Evolutionary conservation across 768 basidiomycete genomes (phyloP).

Genomic region (Plicaturopsis crispa): DNA sequence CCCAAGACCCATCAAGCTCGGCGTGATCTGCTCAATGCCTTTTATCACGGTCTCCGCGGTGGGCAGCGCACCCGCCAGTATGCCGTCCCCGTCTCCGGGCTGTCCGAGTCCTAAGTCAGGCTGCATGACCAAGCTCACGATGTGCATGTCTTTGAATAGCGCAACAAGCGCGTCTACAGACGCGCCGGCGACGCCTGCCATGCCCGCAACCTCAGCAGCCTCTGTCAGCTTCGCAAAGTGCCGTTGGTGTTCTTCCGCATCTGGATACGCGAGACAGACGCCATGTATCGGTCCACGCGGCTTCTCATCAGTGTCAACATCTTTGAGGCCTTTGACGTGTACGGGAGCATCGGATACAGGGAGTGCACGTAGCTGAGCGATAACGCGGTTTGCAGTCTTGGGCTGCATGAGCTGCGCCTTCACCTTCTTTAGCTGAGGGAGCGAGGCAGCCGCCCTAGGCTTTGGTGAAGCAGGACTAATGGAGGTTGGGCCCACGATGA

Average conservation of each 20-base stretch:
- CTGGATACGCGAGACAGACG: conserved; percentile 60
- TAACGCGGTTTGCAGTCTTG: conserved; percentile 63
- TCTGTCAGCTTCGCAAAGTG: conserved; percentile 44
- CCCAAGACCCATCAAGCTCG: conserved; percentile 70
- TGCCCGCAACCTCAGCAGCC: conserved; percentile 7
- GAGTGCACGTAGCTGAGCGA: conserved; percentile 58
- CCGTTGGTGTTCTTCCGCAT: conserved; percentile 52
- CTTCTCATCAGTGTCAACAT: conserved; percentile 7
- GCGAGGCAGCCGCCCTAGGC: conserved; percentile 34
- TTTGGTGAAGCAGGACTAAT: conserved; percentile 21
- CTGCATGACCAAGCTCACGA: conserved; percentile 51
- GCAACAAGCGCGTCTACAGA: conserved; percentile 42
- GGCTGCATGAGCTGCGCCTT: conserved; percentile 62
- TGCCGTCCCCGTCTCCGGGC: conserved; percentile 57
- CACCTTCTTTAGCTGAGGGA: conserved; percentile 51
- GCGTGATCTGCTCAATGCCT: conserved; percentile 66
- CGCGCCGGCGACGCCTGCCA: conserved; percentile 30
- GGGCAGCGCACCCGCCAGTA: conserved; percentile 70
- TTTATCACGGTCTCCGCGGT: conserved; percentile 64
- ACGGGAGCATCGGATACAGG: conserved; percentile 35
- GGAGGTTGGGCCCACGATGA: conserved; percentile 55
- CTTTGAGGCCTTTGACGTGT: conserved; percentile 11
- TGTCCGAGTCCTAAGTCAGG: conserved; percentile 69
- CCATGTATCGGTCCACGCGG: conserved; percentile 57
- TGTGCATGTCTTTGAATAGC: conserved; percentile 50